Evolutionary conservation across 306 rosid species (phyloP).

Genomic region (Elaeagnus macrophylla): DNA sequence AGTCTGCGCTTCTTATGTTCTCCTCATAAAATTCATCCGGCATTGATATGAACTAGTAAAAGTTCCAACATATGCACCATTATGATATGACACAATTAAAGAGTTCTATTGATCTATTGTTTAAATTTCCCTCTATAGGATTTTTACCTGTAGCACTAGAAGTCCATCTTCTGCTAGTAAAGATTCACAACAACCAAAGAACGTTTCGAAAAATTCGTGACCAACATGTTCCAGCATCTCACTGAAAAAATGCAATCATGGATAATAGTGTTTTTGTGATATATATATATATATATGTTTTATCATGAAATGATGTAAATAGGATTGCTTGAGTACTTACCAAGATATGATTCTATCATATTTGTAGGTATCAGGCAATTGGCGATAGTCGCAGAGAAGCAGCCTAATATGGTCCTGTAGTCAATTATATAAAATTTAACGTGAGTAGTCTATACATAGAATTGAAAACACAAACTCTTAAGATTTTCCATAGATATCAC

Average conservation of each 20-base stretch:
- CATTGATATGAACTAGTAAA: slow-evolving; percentile 51
- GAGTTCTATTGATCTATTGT: neutral
- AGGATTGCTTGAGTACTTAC: no score
- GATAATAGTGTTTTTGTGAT: no score
- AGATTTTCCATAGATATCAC: no score
- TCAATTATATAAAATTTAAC: neutral
- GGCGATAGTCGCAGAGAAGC: slow-evolving; percentile 79
- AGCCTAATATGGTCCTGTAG: slow-evolving; percentile 56
- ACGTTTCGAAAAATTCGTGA: slow-evolving; percentile 76
- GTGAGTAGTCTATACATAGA: no score
- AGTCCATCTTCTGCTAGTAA: slow-evolving; percentile 58
- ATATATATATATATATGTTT: no score
- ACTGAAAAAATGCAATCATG: slow-evolving; percentile 57
- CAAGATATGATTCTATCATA: slow-evolving; percentile 75
- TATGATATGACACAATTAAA: neutral
- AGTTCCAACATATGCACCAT: neutral
- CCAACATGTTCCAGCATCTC: slow-evolving; percentile 85
- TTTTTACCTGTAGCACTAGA: slow-evolving; percentile 67
- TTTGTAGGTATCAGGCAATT: slow-evolving; percentile 42
- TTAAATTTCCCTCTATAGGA: no score
- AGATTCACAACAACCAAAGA: slow-evolving; percentile 70
- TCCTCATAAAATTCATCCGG: slow-evolving; percentile 66
- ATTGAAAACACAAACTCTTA: no score
- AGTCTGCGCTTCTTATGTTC: slow-evolving; percentile 62
- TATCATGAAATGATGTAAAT: no score